These are phyloP conservation scores for Ustilago trichophora DNA, from an alignment of 1,284 basidiomycete species.

Conservation along the genomic window DNA sequence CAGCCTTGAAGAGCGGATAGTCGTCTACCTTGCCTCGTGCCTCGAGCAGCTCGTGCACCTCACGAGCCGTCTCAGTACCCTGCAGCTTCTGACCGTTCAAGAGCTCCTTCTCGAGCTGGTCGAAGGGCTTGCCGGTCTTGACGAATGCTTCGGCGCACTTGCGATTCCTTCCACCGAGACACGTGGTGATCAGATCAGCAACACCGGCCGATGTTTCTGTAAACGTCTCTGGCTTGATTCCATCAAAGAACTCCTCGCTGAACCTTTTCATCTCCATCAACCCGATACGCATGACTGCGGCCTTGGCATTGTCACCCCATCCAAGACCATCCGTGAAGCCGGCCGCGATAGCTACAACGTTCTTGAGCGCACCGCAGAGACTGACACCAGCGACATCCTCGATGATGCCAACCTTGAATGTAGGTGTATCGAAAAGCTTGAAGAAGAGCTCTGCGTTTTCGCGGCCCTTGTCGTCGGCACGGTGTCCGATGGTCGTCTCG, in stretches of 20 bases:
- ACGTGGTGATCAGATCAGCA: slow-evolving; percentile 73
- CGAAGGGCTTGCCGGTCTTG: slow-evolving; percentile 70
- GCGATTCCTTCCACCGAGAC: slow-evolving; percentile 72
- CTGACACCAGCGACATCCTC: slow-evolving; percentile 72
- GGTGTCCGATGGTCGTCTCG: slow-evolving; percentile 73
- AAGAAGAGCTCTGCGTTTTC: slow-evolving; percentile 56
- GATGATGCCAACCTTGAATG: slow-evolving; percentile 71
- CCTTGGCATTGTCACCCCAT: slow-evolving; percentile 73
- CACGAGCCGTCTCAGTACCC: slow-evolving; percentile 71
- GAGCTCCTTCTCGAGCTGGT: slow-evolving; percentile 71
- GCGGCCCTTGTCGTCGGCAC: slow-evolving; percentile 58
- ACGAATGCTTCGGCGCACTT: slow-evolving; percentile 71
- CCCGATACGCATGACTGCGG: slow-evolving; percentile 72
- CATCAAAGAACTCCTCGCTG: slow-evolving; percentile 71
- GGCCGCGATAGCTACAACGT: slow-evolving; percentile 71
- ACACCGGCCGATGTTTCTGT: slow-evolving; percentile 70
- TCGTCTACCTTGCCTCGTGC: slow-evolving; percentile 69
- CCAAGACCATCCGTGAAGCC: slow-evolving; percentile 72
- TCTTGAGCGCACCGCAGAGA: slow-evolving; percentile 73
- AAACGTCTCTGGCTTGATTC: slow-evolving; percentile 71
- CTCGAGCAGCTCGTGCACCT: slow-evolving; percentile 70
- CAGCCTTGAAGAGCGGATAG: slow-evolving; percentile 72
- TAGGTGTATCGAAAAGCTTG: slow-evolving; percentile 69
- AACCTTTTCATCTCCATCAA: slow-evolving; percentile 68
- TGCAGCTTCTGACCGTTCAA: slow-evolving; percentile 72